Evolutionary conservation across 1,284 basidiomycete species (phyloP), one percentile per base, ranked within the genome.

Genomic region (Ustilago lituana): DNA sequence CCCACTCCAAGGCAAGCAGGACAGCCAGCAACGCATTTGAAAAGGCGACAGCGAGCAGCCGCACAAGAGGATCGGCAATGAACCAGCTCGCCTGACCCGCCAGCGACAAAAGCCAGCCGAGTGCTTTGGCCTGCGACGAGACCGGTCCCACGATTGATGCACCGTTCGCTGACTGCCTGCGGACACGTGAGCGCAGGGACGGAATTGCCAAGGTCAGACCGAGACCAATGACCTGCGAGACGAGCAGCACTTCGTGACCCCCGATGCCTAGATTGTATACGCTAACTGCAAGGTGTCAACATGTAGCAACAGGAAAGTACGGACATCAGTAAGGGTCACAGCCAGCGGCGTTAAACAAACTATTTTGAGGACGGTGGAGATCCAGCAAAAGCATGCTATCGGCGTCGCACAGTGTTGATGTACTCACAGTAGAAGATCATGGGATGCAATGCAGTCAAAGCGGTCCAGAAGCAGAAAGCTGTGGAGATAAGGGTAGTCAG

Each of bases 391-490:
- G 27, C 27, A 7, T 29, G 27, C 12, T 29, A 12, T 6, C 27
- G 12, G 27, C 7, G 7, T 12, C 12, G 6, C 12, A 29, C 27
- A 29, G 6, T 29, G 12, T 4, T 45, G 17, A 24, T 33, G 15
- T 11, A 60, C 72, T 64, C 39, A 84, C 92, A 94, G 83, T 94
- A 96, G 84, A 95, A 96, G 6, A 96, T 86, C 33, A 90, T 90
- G 0, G 91, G 89, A 9, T 90, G 88, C 19, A 96, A 86, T 1
- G 89, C 88, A 1, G 93, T 94, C 76, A 92, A 88, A 36, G 91
- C 86, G 0, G 93, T 91, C 92, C 93, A 95, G 80, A 91, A 93
- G 15, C 91, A 86, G 70, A 90, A 91, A 1, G 90, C 92, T 93
- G 76, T 4, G n/a, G 39, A 56, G 59, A 19, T 49, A 39, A n/a